Evolutionary conservation across 495 filamentous ascomycete genomes (phyloP).

Genomic region (Melanomma pulvis-pyrius): DNA sequence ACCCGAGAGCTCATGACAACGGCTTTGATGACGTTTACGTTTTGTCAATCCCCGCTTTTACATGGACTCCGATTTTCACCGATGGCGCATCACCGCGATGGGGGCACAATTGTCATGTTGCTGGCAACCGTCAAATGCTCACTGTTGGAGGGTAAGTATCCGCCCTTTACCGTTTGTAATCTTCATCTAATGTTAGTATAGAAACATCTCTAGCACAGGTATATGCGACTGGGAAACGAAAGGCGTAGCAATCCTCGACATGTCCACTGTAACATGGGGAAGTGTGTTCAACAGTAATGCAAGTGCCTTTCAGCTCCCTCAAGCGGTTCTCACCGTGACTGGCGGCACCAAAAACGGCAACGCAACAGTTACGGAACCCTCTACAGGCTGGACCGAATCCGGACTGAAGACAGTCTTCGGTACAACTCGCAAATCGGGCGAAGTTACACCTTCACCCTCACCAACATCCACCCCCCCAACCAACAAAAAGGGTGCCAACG

Average conservation of each 20-base stretch:
- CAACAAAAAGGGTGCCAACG: slow-evolving; percentile 13
- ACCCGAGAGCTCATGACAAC: slow-evolving; percentile 29
- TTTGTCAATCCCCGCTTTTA: slow-evolving; percentile 73
- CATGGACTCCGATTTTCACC: slow-evolving; percentile 65
- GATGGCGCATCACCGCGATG: slow-evolving; percentile 42
- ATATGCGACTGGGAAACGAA: slow-evolving; percentile 49
- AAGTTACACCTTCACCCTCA: neutral
- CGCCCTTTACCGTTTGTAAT: slow-evolving; percentile 1
- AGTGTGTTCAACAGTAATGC: slow-evolving; percentile 41
- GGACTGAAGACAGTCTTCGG: slow-evolving; percentile 19
- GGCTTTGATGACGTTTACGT: slow-evolving; percentile 72
- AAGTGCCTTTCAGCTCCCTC: slow-evolving; percentile 42
- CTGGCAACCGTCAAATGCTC: slow-evolving; percentile 46
- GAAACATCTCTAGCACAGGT: slow-evolving; percentile 11
- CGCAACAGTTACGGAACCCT: slow-evolving; percentile 24
- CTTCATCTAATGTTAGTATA: neutral
- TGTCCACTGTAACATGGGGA: slow-evolving; percentile 47
- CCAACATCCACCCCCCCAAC: neutral
- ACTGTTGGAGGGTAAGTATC: slow-evolving; percentile 46
- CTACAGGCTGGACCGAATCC: slow-evolving; percentile 11
- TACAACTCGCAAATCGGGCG: slow-evolving; percentile 5
- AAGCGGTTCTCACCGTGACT: neutral
- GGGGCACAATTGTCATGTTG: slow-evolving; percentile 48
- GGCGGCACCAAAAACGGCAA: slow-evolving; percentile 16
- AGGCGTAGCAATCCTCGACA: slow-evolving; percentile 46